Percentiles rank a stretch among this genome's conserved stretches.
phyloP scores from a whole-genome alignment of 2,329 filamentous ascomycete species.

The Ceratocystis alfenasii region DNA sequence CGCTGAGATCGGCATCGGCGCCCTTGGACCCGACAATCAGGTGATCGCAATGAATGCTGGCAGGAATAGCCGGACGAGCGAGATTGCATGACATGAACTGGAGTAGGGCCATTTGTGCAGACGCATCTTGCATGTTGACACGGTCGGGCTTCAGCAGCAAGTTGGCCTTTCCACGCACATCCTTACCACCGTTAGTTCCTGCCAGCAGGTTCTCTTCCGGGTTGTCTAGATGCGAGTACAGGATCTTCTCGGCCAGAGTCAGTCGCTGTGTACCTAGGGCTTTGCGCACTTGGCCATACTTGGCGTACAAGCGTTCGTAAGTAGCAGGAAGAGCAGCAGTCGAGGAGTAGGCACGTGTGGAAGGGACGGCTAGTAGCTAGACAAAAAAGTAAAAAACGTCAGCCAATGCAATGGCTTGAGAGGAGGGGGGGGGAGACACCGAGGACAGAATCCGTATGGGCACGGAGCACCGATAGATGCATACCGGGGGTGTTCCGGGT shows the following conservation, averaged over 20 bases:
- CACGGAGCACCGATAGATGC: neutral
- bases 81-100: constrained; percentile 98
- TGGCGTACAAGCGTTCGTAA: constrained; percentile 69
- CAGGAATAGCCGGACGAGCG: constrained; percentile 78
- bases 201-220: constrained; percentile 76
- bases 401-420: neutral
- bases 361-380: constrained; percentile 23
- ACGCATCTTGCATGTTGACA: constrained; percentile 98
- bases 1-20: constrained; percentile 70
- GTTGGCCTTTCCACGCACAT: constrained; percentile 78
- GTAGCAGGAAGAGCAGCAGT: constrained; percentile 47
- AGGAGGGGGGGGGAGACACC: neutral
- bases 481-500: neutral
- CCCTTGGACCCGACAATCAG: constrained; percentile 94
- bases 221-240: constrained; percentile 89
- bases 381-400: neutral
- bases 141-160: constrained; percentile 94
- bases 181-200: constrained; percentile 69
- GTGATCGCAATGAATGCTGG: constrained; percentile 97
- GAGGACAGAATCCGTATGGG: neutral
- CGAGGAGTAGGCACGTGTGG: constrained; percentile 31
- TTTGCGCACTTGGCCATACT: constrained; percentile 60
- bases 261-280: constrained; percentile 58
- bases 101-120: constrained; percentile 92
- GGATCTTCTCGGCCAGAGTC: constrained; percentile 92